Conservation (phyloP, 352 stramenopile species). For the Globisporangium carolinianum region DNA sequence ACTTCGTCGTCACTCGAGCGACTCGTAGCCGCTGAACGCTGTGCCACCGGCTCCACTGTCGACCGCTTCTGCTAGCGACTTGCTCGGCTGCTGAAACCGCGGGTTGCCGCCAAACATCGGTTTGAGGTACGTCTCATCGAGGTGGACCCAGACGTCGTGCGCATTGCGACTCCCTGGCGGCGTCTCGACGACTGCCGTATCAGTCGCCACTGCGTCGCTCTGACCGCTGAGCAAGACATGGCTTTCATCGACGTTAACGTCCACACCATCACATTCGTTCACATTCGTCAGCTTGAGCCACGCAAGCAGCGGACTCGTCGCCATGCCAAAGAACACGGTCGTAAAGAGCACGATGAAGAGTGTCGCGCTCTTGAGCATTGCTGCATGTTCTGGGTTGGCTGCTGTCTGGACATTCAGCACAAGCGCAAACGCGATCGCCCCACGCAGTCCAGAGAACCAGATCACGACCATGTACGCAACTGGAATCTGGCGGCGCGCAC, state of each 20-base stretch:
- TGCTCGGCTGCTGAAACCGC: not conserved
- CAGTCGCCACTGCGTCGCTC: too few relatives aligned
- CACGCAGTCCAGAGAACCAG: constrained; percentile 81
- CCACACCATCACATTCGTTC: not conserved
- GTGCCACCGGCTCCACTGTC: too few relatives aligned
- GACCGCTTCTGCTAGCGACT: too few relatives aligned
- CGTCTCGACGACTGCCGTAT: not conserved
- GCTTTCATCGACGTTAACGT: not conserved
- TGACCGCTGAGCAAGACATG: too few relatives aligned
- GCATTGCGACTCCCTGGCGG: constrained; percentile 12
- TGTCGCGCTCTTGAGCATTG: constrained; percentile 41
- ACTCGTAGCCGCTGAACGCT: too few relatives aligned
- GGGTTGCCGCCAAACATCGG: constrained; percentile 28
- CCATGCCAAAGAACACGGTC: constrained; percentile 36
- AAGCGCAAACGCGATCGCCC: constrained; percentile 76
- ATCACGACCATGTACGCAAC: constrained; percentile 38
- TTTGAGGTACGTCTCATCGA: constrained; percentile 39
- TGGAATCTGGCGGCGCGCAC: constrained; percentile 19
- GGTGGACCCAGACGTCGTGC: constrained; percentile 19
- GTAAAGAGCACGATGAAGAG: constrained; percentile 55
- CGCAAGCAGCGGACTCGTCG: constrained; percentile 26
- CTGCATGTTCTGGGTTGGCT: constrained; percentile 18
- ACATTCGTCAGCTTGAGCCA: constrained; percentile 5
- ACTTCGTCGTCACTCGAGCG: too few relatives aligned
- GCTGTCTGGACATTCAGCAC: constrained; percentile 22